Evolutionary conservation across 2,329 filamentous ascomycete species (phyloP).

Genomic region (Mycocentrospora acerina): DNA sequence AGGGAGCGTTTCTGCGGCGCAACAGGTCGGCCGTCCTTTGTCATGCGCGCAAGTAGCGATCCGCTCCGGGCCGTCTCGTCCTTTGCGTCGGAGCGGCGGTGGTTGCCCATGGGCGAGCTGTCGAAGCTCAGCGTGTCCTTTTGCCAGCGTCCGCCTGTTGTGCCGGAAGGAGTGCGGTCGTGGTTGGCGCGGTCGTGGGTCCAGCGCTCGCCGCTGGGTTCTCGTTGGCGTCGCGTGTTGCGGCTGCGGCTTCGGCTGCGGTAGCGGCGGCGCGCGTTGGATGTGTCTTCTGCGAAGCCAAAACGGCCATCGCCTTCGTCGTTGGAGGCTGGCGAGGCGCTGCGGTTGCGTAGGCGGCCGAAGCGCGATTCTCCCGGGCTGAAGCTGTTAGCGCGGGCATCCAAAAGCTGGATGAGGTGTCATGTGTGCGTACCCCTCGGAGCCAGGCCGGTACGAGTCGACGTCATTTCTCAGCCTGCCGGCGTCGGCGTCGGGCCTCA

Average conservation of each 20-base stretch:
- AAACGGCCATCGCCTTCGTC: conserved; percentile 51
- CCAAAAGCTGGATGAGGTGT: neutral
- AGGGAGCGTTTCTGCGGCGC: conserved; percentile 25
- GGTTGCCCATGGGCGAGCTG: conserved; percentile 46
- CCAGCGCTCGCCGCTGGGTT: conserved; percentile 32
- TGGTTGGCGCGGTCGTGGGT: conserved; percentile 33
- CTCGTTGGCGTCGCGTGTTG: conserved; percentile 23
- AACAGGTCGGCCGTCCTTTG: conserved; percentile 35
- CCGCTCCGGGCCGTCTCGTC: conserved; percentile 37
- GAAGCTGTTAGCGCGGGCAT: conserved; percentile 6
- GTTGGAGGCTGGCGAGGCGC: conserved; percentile 56
- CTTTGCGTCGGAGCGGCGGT: conserved; percentile 47
- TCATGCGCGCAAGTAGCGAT: conserved; percentile 36
- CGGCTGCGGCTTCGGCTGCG: conserved; percentile 47
- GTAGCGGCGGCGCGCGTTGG: conserved; percentile 46
- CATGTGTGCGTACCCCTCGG: conserved; percentile 19
- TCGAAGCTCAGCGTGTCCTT: conserved; percentile 29
- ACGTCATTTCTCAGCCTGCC: conserved; percentile 21
- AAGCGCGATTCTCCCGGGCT: conserved; percentile 36
- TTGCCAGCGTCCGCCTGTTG: conserved; percentile 24
- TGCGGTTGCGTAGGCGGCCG: conserved; percentile 59
- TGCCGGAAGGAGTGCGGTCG: conserved; percentile 12
- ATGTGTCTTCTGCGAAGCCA: conserved; percentile 51
- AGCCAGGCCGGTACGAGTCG: conserved; percentile 35
- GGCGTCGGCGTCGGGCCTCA: conserved; percentile 7